Conservation (phyloP, 1,139 yeast species). For the Pneumocystis canis region DNA sequence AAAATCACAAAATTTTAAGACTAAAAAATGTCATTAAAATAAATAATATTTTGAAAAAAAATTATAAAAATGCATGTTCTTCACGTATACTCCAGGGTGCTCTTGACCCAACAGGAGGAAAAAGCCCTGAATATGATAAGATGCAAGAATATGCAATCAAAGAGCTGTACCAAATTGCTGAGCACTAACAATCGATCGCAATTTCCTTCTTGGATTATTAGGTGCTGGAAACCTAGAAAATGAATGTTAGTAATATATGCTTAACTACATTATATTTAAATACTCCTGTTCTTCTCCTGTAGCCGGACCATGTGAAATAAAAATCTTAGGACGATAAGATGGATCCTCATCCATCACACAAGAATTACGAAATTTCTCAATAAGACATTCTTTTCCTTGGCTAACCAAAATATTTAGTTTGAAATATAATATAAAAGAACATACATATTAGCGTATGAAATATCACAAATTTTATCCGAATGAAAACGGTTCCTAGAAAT, state of each 20-base stretch:
- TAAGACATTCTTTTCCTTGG: slow-evolving; percentile 33
- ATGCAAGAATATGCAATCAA: slow-evolving; percentile 10
- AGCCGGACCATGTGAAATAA: slow-evolving; percentile 28
- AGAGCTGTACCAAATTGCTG: slow-evolving; percentile 21
- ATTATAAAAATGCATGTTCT: neutral
- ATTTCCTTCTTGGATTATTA: slow-evolving; percentile 24
- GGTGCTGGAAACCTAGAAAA: slow-evolving; percentile 24
- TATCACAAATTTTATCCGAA: slow-evolving; percentile 36
- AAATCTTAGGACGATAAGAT: slow-evolving; percentile 32
- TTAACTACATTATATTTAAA: neutral
- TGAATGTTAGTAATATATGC: neutral
- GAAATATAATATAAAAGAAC: slow-evolving; percentile 9
- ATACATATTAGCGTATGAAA: slow-evolving; percentile 34
- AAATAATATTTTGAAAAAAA: neutral
- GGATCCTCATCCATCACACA: slow-evolving; percentile 35
- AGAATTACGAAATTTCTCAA: slow-evolving; percentile 36
- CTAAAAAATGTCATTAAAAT: neutral
- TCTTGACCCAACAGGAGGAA: slow-evolving; percentile 7
- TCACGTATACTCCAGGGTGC: slow-evolving; percentile 13
- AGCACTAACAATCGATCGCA: slow-evolving; percentile 25
- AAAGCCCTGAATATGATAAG: neutral
- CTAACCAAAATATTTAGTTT: slow-evolving; percentile 14
- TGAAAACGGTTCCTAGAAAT: slow-evolving; percentile 24
- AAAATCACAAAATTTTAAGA: neutral
- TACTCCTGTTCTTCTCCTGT: slow-evolving; percentile 27